phyloP scores from a whole-genome alignment of 306 rosid genomes.

The Cicer chorassanicum region DNA sequence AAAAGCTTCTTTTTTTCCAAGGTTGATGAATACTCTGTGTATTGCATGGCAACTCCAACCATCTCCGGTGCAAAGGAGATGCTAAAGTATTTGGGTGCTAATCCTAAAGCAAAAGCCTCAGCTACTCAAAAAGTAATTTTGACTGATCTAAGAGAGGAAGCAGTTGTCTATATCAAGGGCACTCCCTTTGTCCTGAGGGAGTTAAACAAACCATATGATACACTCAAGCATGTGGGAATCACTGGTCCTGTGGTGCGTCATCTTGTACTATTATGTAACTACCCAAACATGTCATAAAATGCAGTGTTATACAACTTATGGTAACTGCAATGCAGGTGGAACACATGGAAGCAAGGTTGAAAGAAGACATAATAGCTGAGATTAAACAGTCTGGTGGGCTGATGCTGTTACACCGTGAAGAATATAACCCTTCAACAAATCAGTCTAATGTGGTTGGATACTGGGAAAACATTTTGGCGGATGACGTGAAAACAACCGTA shows the following conservation, averaged over 20 bases:
- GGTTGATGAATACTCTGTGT: conserved; percentile 87
- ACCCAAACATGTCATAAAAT: conserved; percentile 41
- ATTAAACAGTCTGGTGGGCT: conserved; percentile 73
- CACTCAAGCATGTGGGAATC: conserved; percentile 89
- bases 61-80: conserved; percentile 89
- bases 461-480: conserved; percentile 74
- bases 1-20: conserved; percentile 23
- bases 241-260: conserved; percentile 82
- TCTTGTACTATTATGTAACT: conserved; percentile 38
- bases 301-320: conserved; percentile 40
- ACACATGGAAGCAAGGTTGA: conserved; percentile 83
- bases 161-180: conserved; percentile 77
- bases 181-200: conserved; percentile 89
- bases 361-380: conserved; percentile 86
- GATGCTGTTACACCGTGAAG: conserved; percentile 88
- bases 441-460: conserved; percentile 79
- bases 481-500: conserved; percentile 84
- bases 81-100: conserved; percentile 69
- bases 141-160: conserved; percentile 90
- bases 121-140: conserved; percentile 65
- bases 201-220: conserved; percentile 85
- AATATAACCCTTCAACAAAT: conserved; percentile 67
- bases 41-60: conserved; percentile 94
- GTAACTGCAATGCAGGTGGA: conserved; percentile 72
- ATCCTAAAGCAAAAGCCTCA: conserved; percentile 50